phyloP scores from a whole-genome alignment of 352 stramenopile genomes.

The Plasmopara halstedii region DNA sequence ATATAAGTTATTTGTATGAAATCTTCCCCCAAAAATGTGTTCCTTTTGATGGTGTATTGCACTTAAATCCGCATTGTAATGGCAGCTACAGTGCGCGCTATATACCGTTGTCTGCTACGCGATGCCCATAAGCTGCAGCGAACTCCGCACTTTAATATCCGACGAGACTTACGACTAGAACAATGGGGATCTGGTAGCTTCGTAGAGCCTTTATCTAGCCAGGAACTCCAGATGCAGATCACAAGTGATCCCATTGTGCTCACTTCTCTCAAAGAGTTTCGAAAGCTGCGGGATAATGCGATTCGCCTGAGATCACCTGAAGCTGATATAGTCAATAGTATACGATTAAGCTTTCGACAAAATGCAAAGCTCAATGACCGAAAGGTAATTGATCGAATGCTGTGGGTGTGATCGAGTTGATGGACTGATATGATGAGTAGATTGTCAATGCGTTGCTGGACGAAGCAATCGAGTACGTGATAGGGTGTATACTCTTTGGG shows the following conservation, averaged over 20 bases:
- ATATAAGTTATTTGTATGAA: conserved; percentile 3
- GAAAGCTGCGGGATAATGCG: conserved; percentile 28
- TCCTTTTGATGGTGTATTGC: too few species aligned
- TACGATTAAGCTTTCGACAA: conserved; percentile 38
- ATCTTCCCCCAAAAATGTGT: conserved; percentile 25
- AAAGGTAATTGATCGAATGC: conserved; percentile 19
- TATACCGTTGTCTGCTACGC: conserved; percentile 65
- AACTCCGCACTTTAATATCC: conserved; percentile 55
- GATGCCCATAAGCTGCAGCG: conserved; percentile 46
- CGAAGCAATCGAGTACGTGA: conserved; percentile 52
- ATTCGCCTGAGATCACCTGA: conserved; percentile 20
- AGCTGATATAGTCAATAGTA: conserved; percentile 29
- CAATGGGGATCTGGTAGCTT: conserved; percentile 58
- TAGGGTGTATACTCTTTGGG: too few species aligned
- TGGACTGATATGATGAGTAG: conserved; percentile 11
- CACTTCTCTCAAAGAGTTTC: conserved; percentile 36
- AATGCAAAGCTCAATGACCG: conserved; percentile 28
- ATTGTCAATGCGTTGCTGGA: conserved; percentile 44
- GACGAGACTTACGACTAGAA: conserved; percentile 41
- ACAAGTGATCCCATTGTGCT: conserved; percentile 16
- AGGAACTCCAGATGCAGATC: conserved; percentile 2
- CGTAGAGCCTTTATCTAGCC: conserved; percentile 18
- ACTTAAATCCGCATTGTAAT: too few species aligned
- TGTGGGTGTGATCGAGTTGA: not conserved
- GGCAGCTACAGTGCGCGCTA: conserved; percentile 32